A percentile compares a stretch with the other conserved stretches of the same genome.
phyloP scores from a whole-genome alignment of 108 stramenopile species.

The Skeletonema marinoi region DNA sequence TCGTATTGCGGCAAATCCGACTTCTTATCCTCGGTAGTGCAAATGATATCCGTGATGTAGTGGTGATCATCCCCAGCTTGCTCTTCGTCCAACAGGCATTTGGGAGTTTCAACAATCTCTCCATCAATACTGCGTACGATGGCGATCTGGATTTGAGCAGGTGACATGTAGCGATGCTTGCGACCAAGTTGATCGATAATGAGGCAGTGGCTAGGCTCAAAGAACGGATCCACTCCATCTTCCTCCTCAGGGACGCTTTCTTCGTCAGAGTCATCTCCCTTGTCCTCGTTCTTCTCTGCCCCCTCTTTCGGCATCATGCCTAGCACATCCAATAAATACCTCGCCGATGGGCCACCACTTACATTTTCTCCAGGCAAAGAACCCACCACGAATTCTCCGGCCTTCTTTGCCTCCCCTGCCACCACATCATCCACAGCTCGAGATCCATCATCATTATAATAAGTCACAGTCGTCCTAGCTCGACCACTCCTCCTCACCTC shows the following conservation, averaged over 20 bases:
- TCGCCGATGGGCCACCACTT: constrained; percentile 26
- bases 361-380: constrained; percentile 24
- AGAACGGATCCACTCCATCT: constrained; percentile 18
- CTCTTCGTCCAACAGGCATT: constrained; percentile 37
- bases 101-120: constrained; percentile 28
- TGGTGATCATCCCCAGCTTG: not conserved
- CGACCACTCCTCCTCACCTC: constrained; percentile 39
- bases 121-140: constrained; percentile 33
- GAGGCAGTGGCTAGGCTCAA: constrained; percentile 30
- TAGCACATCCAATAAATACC: constrained; percentile 25
- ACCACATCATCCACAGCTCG: constrained; percentile 15
- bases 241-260: not conserved
- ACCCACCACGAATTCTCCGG: not conserved
- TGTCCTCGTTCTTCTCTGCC: constrained; percentile 11
- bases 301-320: constrained; percentile 24
- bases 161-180: constrained; percentile 41
- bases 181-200: constrained; percentile 47
- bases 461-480: constrained; percentile 18
- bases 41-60: constrained; percentile 34
- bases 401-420: constrained; percentile 3
- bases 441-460: constrained; percentile 35
- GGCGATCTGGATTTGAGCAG: constrained; percentile 37
- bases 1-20: constrained; percentile 37
- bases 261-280: not conserved
- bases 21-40: constrained; percentile 33